Evolutionary conservation across 2,329 filamentous ascomycete species (phyloP), one percentile per base, ranked within the genome.

Genomic region (Cladosporium colombiae): DNA sequence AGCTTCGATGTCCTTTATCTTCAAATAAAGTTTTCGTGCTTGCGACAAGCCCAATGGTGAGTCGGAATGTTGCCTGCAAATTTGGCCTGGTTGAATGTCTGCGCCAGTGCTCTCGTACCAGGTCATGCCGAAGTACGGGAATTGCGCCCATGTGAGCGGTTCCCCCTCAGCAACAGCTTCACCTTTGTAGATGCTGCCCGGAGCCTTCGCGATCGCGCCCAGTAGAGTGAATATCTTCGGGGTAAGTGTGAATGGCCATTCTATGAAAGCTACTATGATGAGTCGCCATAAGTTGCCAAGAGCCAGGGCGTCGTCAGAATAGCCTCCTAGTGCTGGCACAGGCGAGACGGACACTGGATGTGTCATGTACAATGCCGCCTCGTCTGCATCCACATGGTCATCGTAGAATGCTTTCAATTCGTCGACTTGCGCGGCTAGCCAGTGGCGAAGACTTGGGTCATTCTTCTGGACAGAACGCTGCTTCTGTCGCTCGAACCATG

Each of bases 301-400:
- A 57, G 53, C 53, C 31, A 57, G 53, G 18, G 14, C 37, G 5
- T 57, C 53, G 37, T 57, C 53, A 33, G 53, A 57, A 37, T 57
- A 57, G 31, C 53, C 53, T 37, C 53, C 53, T 37, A 57, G 53
- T 37, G n/a, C 53, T 35, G 53, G 31, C 14, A 35, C 29, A 8
- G 53, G 31, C 27, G 53, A 57, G 29, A n/a, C 31, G 53, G 53
- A 57, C 18, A 37, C 25, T 57, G 53, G 29, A n/a, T 37, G 14
- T 37, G 53, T 57, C 53, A 57, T 57, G 31, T n/a, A 57, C 8
- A 57, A 21, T 35, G 31, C 53, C 29, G 53, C 53, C 53, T 37
- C 53, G 37, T 57, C 53, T n/a, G 31, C 53, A 57, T 35, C 25
- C 7, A 57, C 23, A 14, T 14, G 31, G 21, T n/a, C 53, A 57